Percentiles rank a stretch among this genome's conserved stretches.
phyloP scores from a whole-genome alignment of 208 protist genomes.

The Plasmodiophora brassicae region DNA sequence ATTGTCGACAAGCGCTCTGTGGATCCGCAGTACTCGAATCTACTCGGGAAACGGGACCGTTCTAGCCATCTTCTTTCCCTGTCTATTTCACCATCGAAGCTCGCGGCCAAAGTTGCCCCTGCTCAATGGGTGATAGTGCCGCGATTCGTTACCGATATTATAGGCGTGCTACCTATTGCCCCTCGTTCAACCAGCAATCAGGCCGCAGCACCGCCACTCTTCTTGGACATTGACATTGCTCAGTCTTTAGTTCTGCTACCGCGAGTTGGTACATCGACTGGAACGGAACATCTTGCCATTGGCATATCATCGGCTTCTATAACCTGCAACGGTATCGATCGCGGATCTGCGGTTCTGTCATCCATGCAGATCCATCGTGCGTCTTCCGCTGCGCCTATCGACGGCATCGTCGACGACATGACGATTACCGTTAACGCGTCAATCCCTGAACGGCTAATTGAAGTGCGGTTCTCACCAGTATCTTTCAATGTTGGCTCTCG shows the following conservation, averaged over 20 bases:
- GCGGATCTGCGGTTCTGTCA: no score
- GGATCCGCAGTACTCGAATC: conserved; percentile 14
- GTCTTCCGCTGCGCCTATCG: neutral
- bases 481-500: no score
- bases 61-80: no score
- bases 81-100: no score
- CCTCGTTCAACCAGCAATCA: no score
- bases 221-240: neutral
- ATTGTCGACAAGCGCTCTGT: neutral
- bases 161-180: no score
- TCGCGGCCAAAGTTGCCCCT: no score
- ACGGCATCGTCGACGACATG: neutral
- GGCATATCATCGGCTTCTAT: neutral
- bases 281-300: neutral
- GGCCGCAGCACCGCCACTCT: no score
- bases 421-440: neutral
- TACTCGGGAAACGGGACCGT: neutral
- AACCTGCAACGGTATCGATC: neutral
- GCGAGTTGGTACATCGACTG: neutral
- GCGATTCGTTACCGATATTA: no score
- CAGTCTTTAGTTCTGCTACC: neutral
- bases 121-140: no score
- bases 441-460: no score
- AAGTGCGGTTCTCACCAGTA: no score
- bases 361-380: neutral